phyloP scores from a whole-genome alignment of 2,329 filamentous ascomycete species.

The Verticillium isaacii region DNA sequence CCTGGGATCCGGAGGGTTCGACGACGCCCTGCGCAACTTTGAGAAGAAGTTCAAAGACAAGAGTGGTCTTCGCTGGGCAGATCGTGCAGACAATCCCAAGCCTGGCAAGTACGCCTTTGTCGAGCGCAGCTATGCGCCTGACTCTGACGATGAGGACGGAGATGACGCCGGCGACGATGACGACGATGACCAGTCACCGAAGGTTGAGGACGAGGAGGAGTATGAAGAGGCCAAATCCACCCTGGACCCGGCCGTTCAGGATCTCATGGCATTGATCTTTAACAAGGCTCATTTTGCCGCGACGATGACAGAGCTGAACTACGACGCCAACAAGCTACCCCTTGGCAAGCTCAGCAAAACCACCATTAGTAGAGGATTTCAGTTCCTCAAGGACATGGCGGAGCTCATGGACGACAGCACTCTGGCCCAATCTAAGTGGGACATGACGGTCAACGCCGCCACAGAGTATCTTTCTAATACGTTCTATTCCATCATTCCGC shows the following conservation, averaged over 20 bases:
- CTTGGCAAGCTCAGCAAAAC: slow-evolving; percentile 78
- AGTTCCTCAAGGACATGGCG: slow-evolving; percentile 70
- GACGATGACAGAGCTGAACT: slow-evolving; percentile 63
- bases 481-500: slow-evolving; percentile 80
- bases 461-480: slow-evolving; percentile 66
- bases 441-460: slow-evolving; percentile 29
- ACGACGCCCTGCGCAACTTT: slow-evolving; percentile 43
- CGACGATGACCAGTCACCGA: slow-evolving; percentile 26
- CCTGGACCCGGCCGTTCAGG: slow-evolving; percentile 55
- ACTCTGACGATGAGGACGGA: slow-evolving; percentile 53
- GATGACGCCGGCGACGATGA: slow-evolving; percentile 17
- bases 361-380: slow-evolving; percentile 71
- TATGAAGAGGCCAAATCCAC: slow-evolving; percentile 37
- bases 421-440: slow-evolving; percentile 40
- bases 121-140: slow-evolving; percentile 70
- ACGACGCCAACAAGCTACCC: slow-evolving; percentile 72
- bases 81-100: slow-evolving; percentile 52
- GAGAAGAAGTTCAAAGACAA: slow-evolving; percentile 60
- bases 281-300: slow-evolving; percentile 67
- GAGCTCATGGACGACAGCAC: slow-evolving; percentile 54
- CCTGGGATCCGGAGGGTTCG: slow-evolving; percentile 36
- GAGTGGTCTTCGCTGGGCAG: slow-evolving; percentile 50
- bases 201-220: slow-evolving; percentile 24
- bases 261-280: slow-evolving; percentile 78
- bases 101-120: slow-evolving; percentile 74